These are phyloP conservation scores for Neurospora sp. DNA, from an alignment of 495 filamentous ascomycete species.

Conservation along the genomic window DNA sequence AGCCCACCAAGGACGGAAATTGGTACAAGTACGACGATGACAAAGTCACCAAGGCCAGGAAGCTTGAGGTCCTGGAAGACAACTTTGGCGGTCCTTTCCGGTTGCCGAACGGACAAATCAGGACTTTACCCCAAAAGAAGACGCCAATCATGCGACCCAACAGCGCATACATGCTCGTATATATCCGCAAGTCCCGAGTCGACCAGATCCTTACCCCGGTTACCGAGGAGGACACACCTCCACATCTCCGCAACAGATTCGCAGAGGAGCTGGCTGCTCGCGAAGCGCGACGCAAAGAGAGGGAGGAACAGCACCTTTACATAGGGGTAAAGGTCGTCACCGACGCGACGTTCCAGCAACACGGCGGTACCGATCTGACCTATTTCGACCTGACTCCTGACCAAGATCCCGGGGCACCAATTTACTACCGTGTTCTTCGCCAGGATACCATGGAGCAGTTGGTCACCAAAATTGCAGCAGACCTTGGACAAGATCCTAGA, in stretches of 20 bases:
- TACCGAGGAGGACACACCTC: conserved; percentile 63
- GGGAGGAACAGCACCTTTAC: conserved; percentile 88
- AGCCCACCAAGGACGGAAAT: conserved; percentile 79
- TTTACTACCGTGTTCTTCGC: conserved; percentile 58
- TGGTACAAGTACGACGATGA: conserved; percentile 99
- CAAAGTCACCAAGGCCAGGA: conserved; percentile 83
- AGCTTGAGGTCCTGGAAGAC: conserved; percentile 86
- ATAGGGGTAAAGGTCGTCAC: conserved; percentile 71
- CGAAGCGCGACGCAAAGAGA: conserved; percentile 69
- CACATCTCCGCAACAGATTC: conserved; percentile 69
- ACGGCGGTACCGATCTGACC: conserved; percentile 80
- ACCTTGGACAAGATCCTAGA: conserved; percentile 51
- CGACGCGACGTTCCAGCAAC: conserved; percentile 64
- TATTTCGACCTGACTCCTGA: conserved; percentile 49
- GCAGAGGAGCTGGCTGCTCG: conserved; percentile 69
- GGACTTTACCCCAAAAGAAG: conserved; percentile 30
- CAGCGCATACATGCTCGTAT: conserved; percentile 96
- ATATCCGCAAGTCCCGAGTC: conserved; percentile 75
- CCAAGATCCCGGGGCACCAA: conserved; percentile 49
- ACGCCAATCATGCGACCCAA: conserved; percentile 43
- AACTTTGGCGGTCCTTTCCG: conserved; percentile 89
- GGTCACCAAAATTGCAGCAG: conserved; percentile 53
- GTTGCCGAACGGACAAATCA: conserved; percentile 37
- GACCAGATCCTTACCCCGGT: conserved; percentile 73
- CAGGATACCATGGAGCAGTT: conserved; percentile 67